A percentile compares a stretch with the other conserved stretches of the same genome.
These are phyloP conservation scores for Ganoderma boninense DNA, from an alignment of 1,284 basidiomycete species.

Conservation along the genomic window DNA sequence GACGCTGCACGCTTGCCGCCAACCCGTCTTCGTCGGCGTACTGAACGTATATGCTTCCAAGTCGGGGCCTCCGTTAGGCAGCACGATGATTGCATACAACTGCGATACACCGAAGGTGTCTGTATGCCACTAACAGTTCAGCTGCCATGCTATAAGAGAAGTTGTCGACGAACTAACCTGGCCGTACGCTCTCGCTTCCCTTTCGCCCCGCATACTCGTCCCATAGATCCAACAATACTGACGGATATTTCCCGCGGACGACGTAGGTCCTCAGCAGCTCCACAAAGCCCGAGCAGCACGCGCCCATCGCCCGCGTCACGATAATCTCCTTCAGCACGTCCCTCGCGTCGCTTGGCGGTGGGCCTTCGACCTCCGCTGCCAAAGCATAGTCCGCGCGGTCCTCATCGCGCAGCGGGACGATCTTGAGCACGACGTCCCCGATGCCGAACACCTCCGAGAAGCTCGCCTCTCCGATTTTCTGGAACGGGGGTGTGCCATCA, in stretches of 20 bases:
- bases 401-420: conserved; percentile 79
- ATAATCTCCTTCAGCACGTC: conserved; percentile 91
- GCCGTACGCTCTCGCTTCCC: conserved; percentile 87
- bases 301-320: conserved; percentile 83
- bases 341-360: conserved; percentile 71
- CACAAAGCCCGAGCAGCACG: conserved; percentile 79
- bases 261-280: conserved; percentile 84
- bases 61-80: conserved; percentile 90
- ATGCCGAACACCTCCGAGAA: conserved; percentile 98
- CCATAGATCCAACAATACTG: conserved; percentile 83
- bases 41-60: conserved; percentile 84
- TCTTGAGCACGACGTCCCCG: conserved; percentile 85
- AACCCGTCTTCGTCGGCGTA: conserved; percentile 59
- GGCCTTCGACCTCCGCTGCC: conserved; percentile 67
- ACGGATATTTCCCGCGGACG: conserved; percentile 87
- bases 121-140: conserved; percentile 40
- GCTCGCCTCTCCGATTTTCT: conserved; percentile 95
- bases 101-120: conserved; percentile 81
- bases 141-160: background rate
- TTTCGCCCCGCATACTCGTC: conserved; percentile 78
- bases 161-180: conserved; percentile 61
- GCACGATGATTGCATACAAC: conserved; percentile 87
- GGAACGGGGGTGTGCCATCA: conserved; percentile 49
- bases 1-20: conserved; percentile 87
- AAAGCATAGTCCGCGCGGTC: conserved; percentile 51